Conservation (phyloP, 2,329 filamentous ascomycete genomes). For the Claviceps sorghi region DNA sequence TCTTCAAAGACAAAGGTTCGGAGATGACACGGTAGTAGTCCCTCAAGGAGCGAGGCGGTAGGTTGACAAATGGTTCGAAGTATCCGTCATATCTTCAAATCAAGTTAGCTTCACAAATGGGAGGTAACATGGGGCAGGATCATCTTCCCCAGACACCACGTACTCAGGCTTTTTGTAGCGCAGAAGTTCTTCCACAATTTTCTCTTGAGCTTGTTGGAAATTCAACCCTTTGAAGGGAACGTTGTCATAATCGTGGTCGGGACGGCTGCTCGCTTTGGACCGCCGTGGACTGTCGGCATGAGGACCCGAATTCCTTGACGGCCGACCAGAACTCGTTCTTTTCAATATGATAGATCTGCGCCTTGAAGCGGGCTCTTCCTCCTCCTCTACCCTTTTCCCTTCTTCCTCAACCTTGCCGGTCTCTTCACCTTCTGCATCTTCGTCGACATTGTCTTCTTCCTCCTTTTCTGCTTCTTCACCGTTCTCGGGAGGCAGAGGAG, state of each 20-base stretch:
- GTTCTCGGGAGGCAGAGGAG: conserved; percentile 44
- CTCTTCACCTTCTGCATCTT: conserved; percentile 8
- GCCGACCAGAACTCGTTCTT: conserved; percentile 19
- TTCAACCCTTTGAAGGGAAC: conserved; percentile 54
- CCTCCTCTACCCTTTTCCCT: conserved; percentile 19
- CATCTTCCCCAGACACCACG: conserved; percentile 10
- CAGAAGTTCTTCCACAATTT: conserved; percentile 63
- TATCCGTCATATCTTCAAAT: conserved; percentile 50
- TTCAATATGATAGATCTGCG: conserved; percentile 26
- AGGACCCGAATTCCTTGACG: conserved; percentile 19
- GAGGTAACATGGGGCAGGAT: too few relatives aligned
- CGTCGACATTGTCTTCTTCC: conserved; percentile 17
- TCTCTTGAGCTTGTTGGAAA: conserved; percentile 78
- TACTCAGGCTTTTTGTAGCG: conserved; percentile 53
- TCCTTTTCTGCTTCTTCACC: conserved; percentile 17
- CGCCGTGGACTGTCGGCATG: conserved; percentile 19
- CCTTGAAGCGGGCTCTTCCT: conserved; percentile 19
- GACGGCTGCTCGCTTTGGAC: conserved; percentile 25
- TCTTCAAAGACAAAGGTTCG: conserved; percentile 64
- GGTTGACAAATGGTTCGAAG: conserved; percentile 60
- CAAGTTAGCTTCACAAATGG: conserved; percentile 9
- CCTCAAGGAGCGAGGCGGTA: conserved; percentile 59
- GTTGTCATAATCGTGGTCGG: conserved; percentile 39
- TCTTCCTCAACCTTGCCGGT: conserved; percentile 15
- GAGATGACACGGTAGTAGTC: conserved; percentile 81